phyloP scores from a whole-genome alignment of 2,329 filamentous ascomycete genomes.

The Xylaria sp. region DNA sequence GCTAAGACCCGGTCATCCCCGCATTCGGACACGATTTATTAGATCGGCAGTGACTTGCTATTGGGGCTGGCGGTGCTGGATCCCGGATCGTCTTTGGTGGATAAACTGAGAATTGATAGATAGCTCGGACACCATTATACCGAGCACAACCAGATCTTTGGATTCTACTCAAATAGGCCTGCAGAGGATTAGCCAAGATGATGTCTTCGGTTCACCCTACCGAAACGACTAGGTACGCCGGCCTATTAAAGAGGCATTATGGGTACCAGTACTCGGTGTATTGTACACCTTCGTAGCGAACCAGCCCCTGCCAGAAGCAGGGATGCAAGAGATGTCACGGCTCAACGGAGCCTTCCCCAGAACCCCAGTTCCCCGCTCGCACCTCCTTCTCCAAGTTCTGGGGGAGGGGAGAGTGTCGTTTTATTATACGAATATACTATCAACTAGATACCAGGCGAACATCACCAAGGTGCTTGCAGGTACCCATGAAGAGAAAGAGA shows the following conservation, averaged over 20 bases:
- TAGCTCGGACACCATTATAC: slow-evolving; percentile 27
- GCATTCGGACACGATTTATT: slow-evolving; percentile 13
- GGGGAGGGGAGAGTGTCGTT: not conserved
- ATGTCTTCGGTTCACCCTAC: not conserved
- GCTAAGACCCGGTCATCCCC: slow-evolving; percentile 14
- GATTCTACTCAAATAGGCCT: not conserved
- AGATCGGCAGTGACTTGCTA: not conserved
- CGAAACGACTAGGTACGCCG: not conserved
- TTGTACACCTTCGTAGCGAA: slow-evolving; percentile 8
- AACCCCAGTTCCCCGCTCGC: slow-evolving; percentile 32
- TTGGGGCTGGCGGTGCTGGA: not conserved
- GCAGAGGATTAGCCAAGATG: not conserved
- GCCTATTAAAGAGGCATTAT: not conserved
- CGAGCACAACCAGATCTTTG: slow-evolving; percentile 10
- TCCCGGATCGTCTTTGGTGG: slow-evolving; percentile 28
- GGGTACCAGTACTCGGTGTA: slow-evolving; percentile 12
- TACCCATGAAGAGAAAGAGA: slow-evolving; percentile 11
- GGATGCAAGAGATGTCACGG: not conserved
- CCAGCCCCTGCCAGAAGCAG: not conserved
- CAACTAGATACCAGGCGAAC: not conserved
- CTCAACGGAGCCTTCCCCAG: slow-evolving; percentile 18
- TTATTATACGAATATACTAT: not conserved
- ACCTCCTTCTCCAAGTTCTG: slow-evolving; percentile 14
- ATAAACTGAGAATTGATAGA: slow-evolving; percentile 24
- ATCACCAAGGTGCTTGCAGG: slow-evolving; percentile 9